phyloP scores from a whole-genome alignment of 108 stramenopile genomes.

The Stephanodiscus minutulus region DNA sequence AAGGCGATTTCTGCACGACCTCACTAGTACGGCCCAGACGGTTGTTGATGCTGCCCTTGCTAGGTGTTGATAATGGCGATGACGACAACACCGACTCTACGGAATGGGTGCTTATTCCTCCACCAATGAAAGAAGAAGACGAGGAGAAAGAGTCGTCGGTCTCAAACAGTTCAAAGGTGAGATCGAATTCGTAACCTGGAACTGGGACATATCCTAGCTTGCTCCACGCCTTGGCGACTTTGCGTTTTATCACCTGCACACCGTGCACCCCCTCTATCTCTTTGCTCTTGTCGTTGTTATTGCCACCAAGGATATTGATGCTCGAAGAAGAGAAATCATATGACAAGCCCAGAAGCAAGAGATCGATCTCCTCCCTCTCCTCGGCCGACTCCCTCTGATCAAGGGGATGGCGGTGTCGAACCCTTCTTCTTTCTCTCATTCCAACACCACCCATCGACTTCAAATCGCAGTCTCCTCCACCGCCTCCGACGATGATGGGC shows the following conservation, averaged over 20 bases:
- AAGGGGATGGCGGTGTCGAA: slow-evolving; percentile 35
- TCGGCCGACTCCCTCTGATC: slow-evolving; percentile 29
- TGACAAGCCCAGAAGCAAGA: slow-evolving; percentile 26
- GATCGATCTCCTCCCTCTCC: slow-evolving; percentile 49
- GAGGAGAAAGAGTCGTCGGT: background rate
- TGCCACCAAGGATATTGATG: background rate
- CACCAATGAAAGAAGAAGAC: background rate
- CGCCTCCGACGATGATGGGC: background rate
- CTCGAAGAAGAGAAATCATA: slow-evolving; percentile 31
- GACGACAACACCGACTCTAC: slow-evolving; percentile 14
- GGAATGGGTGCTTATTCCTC: slow-evolving; percentile 15
- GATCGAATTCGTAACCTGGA: slow-evolving; percentile 23
- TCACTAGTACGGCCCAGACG: background rate
- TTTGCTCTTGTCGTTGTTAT: background rate
- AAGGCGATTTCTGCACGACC: background rate
- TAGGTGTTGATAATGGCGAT: background rate
- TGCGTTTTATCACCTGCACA: slow-evolving; percentile 21
- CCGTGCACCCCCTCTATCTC: background rate
- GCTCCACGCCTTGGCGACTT: slow-evolving; percentile 58
- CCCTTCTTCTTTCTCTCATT: background rate
- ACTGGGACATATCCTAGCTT: slow-evolving; percentile 28
- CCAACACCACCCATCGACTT: slow-evolving; percentile 9
- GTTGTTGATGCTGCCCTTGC: background rate
- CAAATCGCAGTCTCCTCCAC: background rate
- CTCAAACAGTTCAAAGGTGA: slow-evolving; percentile 6